A percentile compares a stretch with the other conserved stretches of the same genome.
Evolutionary conservation across 1,284 basidiomycete genomes (phyloP).

Genomic region (Porogramme epimiltina): DNA sequence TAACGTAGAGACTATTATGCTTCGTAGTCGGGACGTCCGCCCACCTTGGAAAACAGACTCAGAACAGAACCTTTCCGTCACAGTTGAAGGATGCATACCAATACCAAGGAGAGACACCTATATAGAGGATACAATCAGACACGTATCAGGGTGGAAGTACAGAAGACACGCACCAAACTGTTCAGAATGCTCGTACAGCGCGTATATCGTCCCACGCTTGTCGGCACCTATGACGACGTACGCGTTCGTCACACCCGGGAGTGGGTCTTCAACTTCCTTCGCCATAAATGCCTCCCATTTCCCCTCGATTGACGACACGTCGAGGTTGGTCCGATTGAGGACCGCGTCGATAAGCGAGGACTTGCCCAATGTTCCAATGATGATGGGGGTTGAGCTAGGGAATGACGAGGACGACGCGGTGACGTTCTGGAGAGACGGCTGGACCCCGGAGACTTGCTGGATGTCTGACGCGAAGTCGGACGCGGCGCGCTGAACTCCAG

Average conservation of each 20-base stretch:
- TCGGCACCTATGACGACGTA: constrained; percentile 71
- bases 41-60: constrained; percentile 47
- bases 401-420: constrained; percentile 33
- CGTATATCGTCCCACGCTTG: constrained; percentile 69
- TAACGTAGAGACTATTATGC: constrained; percentile 51
- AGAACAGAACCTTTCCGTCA: background rate
- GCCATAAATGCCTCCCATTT: constrained; percentile 67
- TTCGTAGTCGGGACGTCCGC: constrained; percentile 64
- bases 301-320: constrained; percentile 58
- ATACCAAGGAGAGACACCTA: constrained; percentile 67
- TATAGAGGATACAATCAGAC: background rate
- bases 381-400: constrained; percentile 44
- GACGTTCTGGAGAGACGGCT: constrained; percentile 49
- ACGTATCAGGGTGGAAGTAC: background rate
- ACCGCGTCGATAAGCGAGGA: constrained; percentile 59
- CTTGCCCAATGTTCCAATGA: constrained; percentile 67
- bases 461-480: constrained; percentile 64
- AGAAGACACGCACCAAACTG: constrained; percentile 55
- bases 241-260: constrained; percentile 58
- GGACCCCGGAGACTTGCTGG: constrained; percentile 55
- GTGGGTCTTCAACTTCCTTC: constrained; percentile 53
- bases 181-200: constrained; percentile 70
- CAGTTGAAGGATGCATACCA: constrained; percentile 38
- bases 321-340: constrained; percentile 53
- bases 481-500: constrained; percentile 65